phyloP scores from a whole-genome alignment of 768 basidiomycete genomes.

The Rossbeevera mucosa region DNA sequence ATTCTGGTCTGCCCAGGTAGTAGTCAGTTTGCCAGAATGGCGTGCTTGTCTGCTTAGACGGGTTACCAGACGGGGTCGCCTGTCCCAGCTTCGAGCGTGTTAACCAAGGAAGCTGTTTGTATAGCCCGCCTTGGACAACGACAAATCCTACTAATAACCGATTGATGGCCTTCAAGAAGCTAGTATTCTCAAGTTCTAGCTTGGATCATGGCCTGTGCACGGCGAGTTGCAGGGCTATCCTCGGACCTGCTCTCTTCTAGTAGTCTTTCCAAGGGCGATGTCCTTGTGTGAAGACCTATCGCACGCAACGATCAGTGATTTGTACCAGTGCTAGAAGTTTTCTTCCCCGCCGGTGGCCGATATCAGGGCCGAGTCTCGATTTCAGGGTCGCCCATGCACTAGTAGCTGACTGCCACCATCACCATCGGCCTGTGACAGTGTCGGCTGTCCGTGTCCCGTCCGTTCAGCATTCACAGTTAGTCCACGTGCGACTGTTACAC shows the following conservation, averaged over 20 bases:
- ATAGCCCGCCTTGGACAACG: background rate
- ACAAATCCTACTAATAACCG: background rate
- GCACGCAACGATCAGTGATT: background rate
- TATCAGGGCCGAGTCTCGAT: background rate
- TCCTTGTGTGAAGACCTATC: background rate
- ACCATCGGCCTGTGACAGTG: background rate
- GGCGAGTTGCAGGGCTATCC: slow-evolving; percentile 6
- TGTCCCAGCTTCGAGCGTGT: background rate
- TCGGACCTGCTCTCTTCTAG: background rate
- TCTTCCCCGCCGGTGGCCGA: background rate
- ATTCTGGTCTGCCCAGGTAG: background rate
- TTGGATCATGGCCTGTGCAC: slow-evolving; percentile 11
- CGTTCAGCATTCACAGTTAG: background rate
- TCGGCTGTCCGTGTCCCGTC: background rate
- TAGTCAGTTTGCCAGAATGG: background rate
- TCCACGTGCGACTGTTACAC: background rate
- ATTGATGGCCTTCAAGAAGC: background rate
- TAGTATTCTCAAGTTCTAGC: background rate
- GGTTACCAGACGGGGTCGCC: background rate
- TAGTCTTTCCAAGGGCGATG: background rate
- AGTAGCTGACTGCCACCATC: background rate
- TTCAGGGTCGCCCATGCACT: background rate
- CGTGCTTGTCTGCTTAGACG: background rate
- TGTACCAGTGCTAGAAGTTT: background rate
- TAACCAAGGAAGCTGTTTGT: slow-evolving; percentile 7